These are phyloP conservation scores for Camellia sinensis DNA, from an alignment of 148 eudicot genomes.

Conservation along the genomic window DNA sequence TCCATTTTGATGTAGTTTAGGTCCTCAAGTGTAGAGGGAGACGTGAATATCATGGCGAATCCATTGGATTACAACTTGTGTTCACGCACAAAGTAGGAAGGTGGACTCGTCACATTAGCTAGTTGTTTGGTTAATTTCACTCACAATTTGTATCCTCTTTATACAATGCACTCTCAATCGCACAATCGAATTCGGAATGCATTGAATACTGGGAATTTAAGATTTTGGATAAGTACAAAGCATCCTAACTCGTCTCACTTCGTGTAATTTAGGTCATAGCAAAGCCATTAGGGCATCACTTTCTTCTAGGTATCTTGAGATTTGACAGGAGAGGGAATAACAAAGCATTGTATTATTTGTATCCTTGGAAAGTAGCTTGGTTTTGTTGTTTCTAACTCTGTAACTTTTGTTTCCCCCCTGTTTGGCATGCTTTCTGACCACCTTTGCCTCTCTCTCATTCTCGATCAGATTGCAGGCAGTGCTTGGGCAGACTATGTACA, in stretches of 20 bases:
- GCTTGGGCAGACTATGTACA: constrained; percentile 10
- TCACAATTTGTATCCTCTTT: too few species aligned
- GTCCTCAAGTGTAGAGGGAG: constrained; percentile 22
- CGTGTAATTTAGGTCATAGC: background rate
- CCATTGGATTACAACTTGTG: background rate
- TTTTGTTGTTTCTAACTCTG: constrained; percentile 6
- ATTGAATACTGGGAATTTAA: too few species aligned
- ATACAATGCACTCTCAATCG: too few species aligned
- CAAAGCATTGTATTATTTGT: constrained; percentile 11
- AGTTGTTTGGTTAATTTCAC: constrained; percentile 4
- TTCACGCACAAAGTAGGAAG: constrained; percentile 3
- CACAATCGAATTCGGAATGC: too few species aligned
- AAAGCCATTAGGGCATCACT: background rate
- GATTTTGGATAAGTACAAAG: too few species aligned
- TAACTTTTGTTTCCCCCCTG: background rate
- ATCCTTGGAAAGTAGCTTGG: constrained; percentile 5
- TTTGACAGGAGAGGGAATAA: constrained; percentile 15
- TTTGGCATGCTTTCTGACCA: background rate
- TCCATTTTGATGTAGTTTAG: constrained; percentile 22
- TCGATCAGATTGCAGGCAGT: constrained; percentile 21
- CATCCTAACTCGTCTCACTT: too few species aligned
- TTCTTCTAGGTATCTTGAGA: constrained; percentile 10
- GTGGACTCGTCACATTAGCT: background rate
- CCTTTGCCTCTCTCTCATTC: constrained; percentile 9
- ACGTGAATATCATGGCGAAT: background rate